Conservation (phyloP, 768 basidiomycete genomes). For the Tylopilus balloui region DNA sequence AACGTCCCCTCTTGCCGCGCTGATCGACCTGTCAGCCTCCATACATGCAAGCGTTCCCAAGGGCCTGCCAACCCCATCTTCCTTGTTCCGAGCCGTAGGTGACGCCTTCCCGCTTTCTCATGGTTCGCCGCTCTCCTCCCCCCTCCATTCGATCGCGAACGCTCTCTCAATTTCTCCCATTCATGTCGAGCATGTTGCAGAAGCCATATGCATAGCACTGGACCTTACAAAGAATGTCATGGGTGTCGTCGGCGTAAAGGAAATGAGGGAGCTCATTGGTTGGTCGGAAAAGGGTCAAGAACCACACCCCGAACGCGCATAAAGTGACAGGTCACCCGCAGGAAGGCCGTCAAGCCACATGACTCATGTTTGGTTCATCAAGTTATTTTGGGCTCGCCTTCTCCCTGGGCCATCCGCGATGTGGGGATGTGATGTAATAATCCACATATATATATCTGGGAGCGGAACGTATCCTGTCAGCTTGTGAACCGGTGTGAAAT, state of each 20-base stretch:
- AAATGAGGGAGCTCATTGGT: constrained; percentile 74
- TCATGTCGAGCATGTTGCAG: constrained; percentile 93
- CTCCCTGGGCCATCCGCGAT: constrained; percentile 19
- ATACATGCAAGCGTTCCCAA: constrained; percentile 59
- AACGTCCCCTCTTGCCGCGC: constrained; percentile 76
- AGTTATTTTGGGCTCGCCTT: constrained; percentile 12
- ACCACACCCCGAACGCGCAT: constrained; percentile 17
- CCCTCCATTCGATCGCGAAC: constrained; percentile 67
- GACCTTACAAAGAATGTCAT: constrained; percentile 46
- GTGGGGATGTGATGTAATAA: constrained; percentile 15
- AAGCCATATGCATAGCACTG: constrained; percentile 67
- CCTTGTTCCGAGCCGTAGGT: constrained; percentile 52
- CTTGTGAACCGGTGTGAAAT: constrained; percentile 11
- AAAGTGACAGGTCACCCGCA: constrained; percentile 6
- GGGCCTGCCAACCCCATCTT: constrained; percentile 60
- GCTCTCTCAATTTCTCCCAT: constrained; percentile 83
- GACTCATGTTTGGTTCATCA: constrained; percentile 7
- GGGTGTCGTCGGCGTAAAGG: constrained; percentile 64
- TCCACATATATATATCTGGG: constrained; percentile 8
- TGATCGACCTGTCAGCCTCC: constrained; percentile 76
- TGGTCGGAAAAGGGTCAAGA: constrained; percentile 43
- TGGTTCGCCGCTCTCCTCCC: constrained; percentile 36
- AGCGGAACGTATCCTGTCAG: constrained; percentile 3
- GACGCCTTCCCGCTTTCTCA: constrained; percentile 32
- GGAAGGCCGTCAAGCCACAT: constrained; percentile 3